phyloP scores from a whole-genome alignment of 148 eudicot species.

The Gaultheria prostrata region DNA sequence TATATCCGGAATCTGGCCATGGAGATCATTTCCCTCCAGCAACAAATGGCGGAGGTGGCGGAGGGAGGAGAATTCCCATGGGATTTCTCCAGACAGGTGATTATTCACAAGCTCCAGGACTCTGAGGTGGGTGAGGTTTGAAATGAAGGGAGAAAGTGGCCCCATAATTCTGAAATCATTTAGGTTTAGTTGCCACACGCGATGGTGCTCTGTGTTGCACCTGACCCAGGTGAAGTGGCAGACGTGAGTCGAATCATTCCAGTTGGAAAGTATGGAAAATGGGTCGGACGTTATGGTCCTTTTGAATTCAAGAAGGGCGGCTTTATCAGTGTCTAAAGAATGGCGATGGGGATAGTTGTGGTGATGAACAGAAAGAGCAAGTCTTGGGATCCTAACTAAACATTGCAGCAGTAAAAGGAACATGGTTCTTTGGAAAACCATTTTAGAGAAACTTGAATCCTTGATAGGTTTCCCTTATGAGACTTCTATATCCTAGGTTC shows the following conservation, averaged over 20 bases:
- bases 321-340: constrained; percentile 31
- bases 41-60: constrained; percentile 17
- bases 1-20: constrained; percentile 32
- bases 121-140: constrained; percentile 34
- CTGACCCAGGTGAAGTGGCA: constrained; percentile 34
- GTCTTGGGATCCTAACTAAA: constrained; percentile 2
- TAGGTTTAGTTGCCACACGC: constrained; percentile 25
- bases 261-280: constrained; percentile 24
- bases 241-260: constrained; percentile 31
- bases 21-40: constrained; percentile 26
- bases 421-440: constrained; percentile 19
- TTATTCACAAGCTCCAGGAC: constrained; percentile 21
- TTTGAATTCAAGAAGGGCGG: constrained; percentile 36
- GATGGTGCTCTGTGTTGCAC: constrained; percentile 22
- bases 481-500: constrained; percentile 2
- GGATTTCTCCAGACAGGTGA: constrained; percentile 25
- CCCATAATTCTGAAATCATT: constrained; percentile 24
- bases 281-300: constrained; percentile 23
- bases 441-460: constrained; percentile 6
- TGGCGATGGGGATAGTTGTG: constrained; percentile 10
- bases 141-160: constrained; percentile 28
- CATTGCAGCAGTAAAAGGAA: constrained; percentile 14
- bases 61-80: constrained; percentile 25
- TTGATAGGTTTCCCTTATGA: background rate
- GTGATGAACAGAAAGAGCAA: constrained; percentile 11